Percentiles rank a stretch among this genome's conserved stretches.
These are phyloP conservation scores for Daldinia sp. DNA, from an alignment of 2,329 filamentous ascomycete species.

Conservation along the genomic window DNA sequence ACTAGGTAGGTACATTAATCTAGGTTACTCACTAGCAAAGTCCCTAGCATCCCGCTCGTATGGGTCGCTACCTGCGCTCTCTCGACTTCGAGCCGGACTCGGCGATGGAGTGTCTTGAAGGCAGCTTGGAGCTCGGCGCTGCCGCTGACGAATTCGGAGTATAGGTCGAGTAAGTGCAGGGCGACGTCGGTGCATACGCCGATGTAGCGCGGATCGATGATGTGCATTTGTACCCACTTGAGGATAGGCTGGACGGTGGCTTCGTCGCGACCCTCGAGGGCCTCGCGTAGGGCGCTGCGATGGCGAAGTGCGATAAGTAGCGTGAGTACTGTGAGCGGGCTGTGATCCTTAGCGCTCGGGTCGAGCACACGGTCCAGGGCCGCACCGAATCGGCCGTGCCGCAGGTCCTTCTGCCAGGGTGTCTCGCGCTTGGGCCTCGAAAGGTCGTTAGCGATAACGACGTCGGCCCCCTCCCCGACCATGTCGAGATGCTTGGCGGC, in stretches of 20 bases:
- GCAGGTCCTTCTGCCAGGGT: conserved; percentile 82
- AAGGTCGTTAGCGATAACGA: conserved; percentile 81
- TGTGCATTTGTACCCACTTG: conserved; percentile 81
- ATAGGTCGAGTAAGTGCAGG: conserved; percentile 84
- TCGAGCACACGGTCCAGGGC: conserved; percentile 83
- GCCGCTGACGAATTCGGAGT: conserved; percentile 79
- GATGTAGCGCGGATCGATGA: conserved; percentile 84
- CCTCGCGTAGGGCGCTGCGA: conserved; percentile 82
- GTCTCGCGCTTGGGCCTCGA: conserved; percentile 59
- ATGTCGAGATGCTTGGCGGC: conserved; percentile 72
- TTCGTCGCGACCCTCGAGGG: conserved; percentile 83
- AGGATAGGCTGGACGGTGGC: conserved; percentile 82
- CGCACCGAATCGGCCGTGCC: conserved; percentile 77
- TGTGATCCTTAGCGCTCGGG: conserved; percentile 58
- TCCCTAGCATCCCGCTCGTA: conserved; percentile 88
- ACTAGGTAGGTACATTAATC: conserved; percentile 3
- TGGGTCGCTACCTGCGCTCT: conserved; percentile 82
- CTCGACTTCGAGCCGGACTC: conserved; percentile 81
- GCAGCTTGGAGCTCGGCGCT: conserved; percentile 76
- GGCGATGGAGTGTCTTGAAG: conserved; percentile 72
- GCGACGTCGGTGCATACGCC: conserved; percentile 83
- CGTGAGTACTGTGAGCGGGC: conserved; percentile 72
- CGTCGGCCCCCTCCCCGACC: conserved; percentile 83
- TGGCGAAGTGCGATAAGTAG: conserved; percentile 86
- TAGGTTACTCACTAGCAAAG: conserved; percentile 64